Conservation (phyloP, 805 yeast genomes). For the Wickerhamomyces xylosicus region DNA sequence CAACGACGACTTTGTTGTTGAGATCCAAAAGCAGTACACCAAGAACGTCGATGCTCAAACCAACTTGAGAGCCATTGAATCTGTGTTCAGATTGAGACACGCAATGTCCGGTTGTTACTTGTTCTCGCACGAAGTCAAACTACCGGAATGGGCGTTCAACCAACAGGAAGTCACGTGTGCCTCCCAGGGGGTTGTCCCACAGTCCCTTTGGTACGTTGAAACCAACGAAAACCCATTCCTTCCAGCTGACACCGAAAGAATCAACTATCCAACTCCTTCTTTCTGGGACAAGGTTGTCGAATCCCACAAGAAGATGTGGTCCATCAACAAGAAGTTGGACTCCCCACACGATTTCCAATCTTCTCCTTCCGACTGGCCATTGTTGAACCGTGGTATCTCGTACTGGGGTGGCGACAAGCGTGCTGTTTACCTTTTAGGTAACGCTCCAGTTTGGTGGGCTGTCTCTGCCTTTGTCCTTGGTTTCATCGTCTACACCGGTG, state of each 20-base stretch:
- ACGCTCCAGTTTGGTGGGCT: conserved; percentile 75
- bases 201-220: conserved; percentile 68
- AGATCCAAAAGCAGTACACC: conserved; percentile 49
- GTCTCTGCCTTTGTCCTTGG: conserved; percentile 41
- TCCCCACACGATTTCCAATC: conserved; percentile 67
- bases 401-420: conserved; percentile 59
- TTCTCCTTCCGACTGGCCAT: conserved; percentile 65
- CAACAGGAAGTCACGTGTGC: conserved; percentile 85
- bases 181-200: conserved; percentile 48
- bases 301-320: conserved; percentile 69
- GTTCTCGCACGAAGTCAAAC: conserved; percentile 64
- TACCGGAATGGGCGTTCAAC: conserved; percentile 77
- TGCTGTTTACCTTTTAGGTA: conserved; percentile 67
- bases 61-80: conserved; percentile 52
- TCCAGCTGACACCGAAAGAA: conserved; percentile 32
- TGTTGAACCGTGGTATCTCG: conserved; percentile 66
- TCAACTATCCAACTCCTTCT: conserved; percentile 41
- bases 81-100: conserved; percentile 66
- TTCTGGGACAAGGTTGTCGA: conserved; percentile 55
- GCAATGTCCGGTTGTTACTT: conserved; percentile 73
- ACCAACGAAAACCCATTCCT: conserved; percentile 45
- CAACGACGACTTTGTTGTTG: conserved; percentile 74
- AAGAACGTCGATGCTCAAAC: conserved; percentile 40
- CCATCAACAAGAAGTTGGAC: conserved; percentile 57
- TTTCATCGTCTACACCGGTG: conserved; percentile 34